Evolutionary conservation across 805 yeast genomes (phyloP).

Genomic region (Ogataea wickerhamii): DNA sequence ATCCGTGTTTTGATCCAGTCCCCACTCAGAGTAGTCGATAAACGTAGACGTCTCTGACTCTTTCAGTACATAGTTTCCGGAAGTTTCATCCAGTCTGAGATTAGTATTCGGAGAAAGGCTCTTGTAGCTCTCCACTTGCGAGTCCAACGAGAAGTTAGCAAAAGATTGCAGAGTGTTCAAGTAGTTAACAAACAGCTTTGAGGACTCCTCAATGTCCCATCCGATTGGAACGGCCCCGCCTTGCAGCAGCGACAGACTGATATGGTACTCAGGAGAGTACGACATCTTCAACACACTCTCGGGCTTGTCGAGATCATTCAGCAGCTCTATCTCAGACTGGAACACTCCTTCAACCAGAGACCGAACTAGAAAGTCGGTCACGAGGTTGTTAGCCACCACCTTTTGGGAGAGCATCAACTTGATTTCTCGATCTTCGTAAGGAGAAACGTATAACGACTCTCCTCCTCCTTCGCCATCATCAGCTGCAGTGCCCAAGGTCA

Average conservation of each 20-base stretch:
- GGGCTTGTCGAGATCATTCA: constrained; percentile 23
- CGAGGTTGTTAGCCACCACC: constrained; percentile 25
- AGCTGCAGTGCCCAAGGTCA: constrained; percentile 31
- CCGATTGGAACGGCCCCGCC: constrained; percentile 64
- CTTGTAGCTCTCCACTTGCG: constrained; percentile 74
- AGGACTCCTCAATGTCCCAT: constrained; percentile 69
- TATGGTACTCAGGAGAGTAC: constrained; percentile 63
- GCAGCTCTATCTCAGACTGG: constrained; percentile 34
- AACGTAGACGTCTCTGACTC: constrained; percentile 64
- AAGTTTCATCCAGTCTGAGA: constrained; percentile 24
- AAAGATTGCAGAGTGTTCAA: constrained; percentile 48
- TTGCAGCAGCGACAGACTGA: constrained; percentile 70
- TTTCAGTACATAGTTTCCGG: constrained; percentile 34
- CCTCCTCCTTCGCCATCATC: constrained; percentile 15
- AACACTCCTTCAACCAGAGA: constrained; percentile 40
- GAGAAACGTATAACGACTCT: constrained; percentile 33
- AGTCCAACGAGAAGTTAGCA: constrained; percentile 71
- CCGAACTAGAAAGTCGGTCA: constrained; percentile 35
- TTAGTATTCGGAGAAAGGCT: constrained; percentile 31
- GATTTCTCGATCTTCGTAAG: constrained; percentile 34
- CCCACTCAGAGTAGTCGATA: constrained; percentile 85
- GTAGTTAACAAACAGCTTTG: constrained; percentile 53
- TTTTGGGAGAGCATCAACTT: constrained; percentile 31
- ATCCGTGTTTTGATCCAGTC: constrained; percentile 44
- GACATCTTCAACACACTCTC: constrained; percentile 42